Percentiles rank a stretch among this genome's conserved stretches.
These are phyloP conservation scores for Aspergillus sp. DNA, from an alignment of 2,329 filamentous ascomycete genomes.

Conservation along the genomic window DNA sequence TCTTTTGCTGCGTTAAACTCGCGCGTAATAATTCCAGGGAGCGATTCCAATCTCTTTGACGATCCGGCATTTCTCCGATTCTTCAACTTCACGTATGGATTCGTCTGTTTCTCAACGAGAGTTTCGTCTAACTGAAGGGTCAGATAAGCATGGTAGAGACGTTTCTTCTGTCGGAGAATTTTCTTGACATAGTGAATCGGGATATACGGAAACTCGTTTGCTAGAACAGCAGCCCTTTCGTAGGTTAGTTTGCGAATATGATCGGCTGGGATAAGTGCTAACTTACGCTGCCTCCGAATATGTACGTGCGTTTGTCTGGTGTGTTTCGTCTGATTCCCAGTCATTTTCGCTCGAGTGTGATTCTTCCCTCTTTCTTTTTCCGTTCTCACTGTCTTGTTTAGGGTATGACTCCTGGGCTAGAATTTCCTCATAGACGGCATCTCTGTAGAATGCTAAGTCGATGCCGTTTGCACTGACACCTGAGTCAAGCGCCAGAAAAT, in stretches of 20 bases:
- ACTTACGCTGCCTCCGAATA: conserved; percentile 25
- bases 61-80: conserved; percentile 10
- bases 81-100: conserved; percentile 22
- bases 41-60: not conserved
- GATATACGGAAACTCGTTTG: conserved; percentile 37
- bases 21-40: conserved; percentile 8
- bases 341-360: conserved; percentile 24
- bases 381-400: conserved; percentile 39
- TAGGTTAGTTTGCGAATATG: not conserved
- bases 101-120: conserved; percentile 5
- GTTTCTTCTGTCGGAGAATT: conserved; percentile 29
- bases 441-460: conserved; percentile 13
- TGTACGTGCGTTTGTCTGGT: conserved; percentile 21
- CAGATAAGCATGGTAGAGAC: conserved; percentile 31
- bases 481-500: not conserved
- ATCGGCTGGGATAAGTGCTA: not conserved
- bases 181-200: conserved; percentile 39
- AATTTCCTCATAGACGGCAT: conserved; percentile 44
- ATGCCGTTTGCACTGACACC: not conserved
- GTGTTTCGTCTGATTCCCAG: conserved; percentile 25
- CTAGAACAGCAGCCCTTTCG: conserved; percentile 3
- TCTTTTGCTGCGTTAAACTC: conserved; percentile 32
- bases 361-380: conserved; percentile 31
- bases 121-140: conserved; percentile 25
- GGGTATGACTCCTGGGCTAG: conserved; percentile 45